Evolutionary conservation across 805 yeast species (phyloP).

Genomic region (Limtongozyma cylindracea): DNA sequence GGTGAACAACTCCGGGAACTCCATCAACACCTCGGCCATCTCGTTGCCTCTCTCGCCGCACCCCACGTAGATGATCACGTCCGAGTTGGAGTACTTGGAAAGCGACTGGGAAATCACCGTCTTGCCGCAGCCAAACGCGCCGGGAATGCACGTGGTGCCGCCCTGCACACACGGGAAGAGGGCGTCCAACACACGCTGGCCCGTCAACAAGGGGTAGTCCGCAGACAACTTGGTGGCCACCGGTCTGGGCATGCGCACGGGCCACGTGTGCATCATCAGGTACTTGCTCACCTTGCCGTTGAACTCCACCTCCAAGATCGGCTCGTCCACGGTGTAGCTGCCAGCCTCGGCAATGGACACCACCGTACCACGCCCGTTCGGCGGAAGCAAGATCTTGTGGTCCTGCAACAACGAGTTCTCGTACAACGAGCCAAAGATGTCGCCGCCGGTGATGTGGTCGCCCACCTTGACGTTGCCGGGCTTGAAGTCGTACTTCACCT

Average conservation of each 20-base stretch:
- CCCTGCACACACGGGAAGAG: conserved; percentile 99
- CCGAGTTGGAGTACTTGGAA: conserved; percentile 94
- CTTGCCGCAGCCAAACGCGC: conserved; percentile 99
- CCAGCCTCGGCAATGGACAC: conserved; percentile 78
- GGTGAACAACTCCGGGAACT: conserved; percentile 92
- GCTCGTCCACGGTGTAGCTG: conserved; percentile 74
- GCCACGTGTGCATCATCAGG: conserved; percentile 98
- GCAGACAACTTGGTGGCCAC: conserved; percentile 87
- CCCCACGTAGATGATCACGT: conserved; percentile 87
- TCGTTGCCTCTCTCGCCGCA: conserved; percentile 94
- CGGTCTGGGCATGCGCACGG: conserved; percentile 98
- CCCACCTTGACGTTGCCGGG: conserved; percentile 70
- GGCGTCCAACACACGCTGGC: conserved; percentile 96
- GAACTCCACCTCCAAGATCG: conserved; percentile 81
- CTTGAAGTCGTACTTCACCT: conserved; percentile 59
- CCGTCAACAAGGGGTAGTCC: conserved; percentile 86
- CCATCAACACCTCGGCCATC: conserved; percentile 99
- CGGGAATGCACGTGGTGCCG: conserved; percentile 99
- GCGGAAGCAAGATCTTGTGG: conserved; percentile 89
- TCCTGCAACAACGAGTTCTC: conserved; percentile 85
- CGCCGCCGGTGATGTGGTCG: conserved; percentile 97
- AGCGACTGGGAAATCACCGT: conserved; percentile 95
- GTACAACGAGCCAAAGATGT: conserved; percentile 76
- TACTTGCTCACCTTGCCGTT: conserved; percentile 63
- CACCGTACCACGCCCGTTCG: conserved; percentile 95